These are phyloP conservation scores for Amoeboaphelidium occidentale DNA, from an alignment of 371 early-diverging fungal species.

Conservation along the genomic window DNA sequence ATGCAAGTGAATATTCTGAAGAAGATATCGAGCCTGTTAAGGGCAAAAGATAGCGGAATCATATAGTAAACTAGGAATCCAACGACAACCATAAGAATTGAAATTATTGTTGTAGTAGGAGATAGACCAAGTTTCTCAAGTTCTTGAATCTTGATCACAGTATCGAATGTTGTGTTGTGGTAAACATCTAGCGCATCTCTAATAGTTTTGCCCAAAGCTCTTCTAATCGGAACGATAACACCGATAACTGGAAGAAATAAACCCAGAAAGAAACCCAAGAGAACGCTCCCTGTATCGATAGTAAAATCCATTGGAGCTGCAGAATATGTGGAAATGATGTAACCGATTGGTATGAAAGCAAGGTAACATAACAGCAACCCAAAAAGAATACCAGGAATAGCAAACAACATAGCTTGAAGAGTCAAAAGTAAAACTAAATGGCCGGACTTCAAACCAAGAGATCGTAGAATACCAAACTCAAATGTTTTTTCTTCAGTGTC, in stretches of 20 bases:
- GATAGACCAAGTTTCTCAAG: conserved; percentile 6
- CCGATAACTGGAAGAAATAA: conserved; percentile 9
- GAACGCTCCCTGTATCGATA: conserved; percentile 1
- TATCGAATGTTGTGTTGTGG: conserved; percentile 4
- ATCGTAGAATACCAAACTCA: conserved; percentile 12
- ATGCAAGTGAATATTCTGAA: conserved; percentile 10
- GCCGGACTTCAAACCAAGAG: conserved; percentile 6
- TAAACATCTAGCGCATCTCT: conserved; percentile 11
- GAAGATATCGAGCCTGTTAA: conserved; percentile 4
- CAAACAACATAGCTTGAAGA: conserved; percentile 5
- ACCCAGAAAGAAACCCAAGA: conserved; percentile 5
- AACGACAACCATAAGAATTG: conserved; percentile 5
- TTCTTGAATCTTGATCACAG: conserved; percentile 2
- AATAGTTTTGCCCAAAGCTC: conserved; percentile 8
- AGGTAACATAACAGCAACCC: conserved; percentile 8
- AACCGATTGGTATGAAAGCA: conserved; percentile 5
- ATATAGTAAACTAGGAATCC: conserved; percentile 12
- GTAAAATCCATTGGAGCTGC: background rate
- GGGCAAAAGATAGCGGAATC: conserved; percentile 7
- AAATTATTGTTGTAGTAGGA: conserved; percentile 1
- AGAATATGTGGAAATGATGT: conserved; percentile 3
- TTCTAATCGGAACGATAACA: conserved; percentile 6
- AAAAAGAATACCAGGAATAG: conserved; percentile 6
- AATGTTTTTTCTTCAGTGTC: conserved; percentile 12
- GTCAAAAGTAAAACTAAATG: conserved; percentile 5